Evolutionary conservation across 2,329 filamentous ascomycete genomes (phyloP).

Genomic region (Canariomyces notabilis): DNA sequence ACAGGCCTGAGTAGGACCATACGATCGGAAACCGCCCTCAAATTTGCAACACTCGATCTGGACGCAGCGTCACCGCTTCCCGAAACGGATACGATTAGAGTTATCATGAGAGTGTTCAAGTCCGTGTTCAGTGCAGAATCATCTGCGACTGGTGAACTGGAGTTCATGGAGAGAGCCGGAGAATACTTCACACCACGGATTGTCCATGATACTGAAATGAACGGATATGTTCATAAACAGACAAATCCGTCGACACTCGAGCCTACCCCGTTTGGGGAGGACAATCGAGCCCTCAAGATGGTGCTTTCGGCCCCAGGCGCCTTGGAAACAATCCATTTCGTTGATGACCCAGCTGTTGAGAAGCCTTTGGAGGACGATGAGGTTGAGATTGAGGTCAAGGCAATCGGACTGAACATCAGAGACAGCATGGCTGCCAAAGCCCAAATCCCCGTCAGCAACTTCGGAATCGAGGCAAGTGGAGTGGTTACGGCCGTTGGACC

Average conservation of each 20-base stretch:
- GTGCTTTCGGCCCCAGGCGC: conserved; percentile 36
- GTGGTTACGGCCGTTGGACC: conserved; percentile 28
- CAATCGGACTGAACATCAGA: conserved; percentile 41
- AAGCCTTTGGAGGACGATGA: conserved; percentile 32
- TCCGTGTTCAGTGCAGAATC: conserved; percentile 32
- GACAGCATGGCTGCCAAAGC: conserved; percentile 43
- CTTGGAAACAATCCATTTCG: conserved; percentile 37
- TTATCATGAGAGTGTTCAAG: conserved; percentile 32
- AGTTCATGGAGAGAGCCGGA: conserved; percentile 38
- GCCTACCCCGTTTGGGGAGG: conserved; percentile 36
- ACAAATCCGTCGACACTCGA: conserved; percentile 36
- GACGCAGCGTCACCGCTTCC: conserved; percentile 30
- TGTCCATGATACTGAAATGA: conserved; percentile 37
- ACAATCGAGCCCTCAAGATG: conserved; percentile 32
- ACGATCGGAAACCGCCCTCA: conserved; percentile 42
- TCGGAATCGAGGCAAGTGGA: conserved; percentile 39
- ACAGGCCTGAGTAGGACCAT: conserved; percentile 42
- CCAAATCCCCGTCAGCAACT: conserved; percentile 31
- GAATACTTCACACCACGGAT: conserved; percentile 37
- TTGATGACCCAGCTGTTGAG: conserved; percentile 31
- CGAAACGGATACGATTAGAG: conserved; percentile 22
- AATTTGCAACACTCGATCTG: conserved; percentile 42
- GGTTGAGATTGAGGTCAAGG: conserved; percentile 40
- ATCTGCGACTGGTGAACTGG: conserved; percentile 35
- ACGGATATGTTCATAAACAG: conserved; percentile 40